phyloP scores from a whole-genome alignment of 2,329 filamentous ascomycete species.

The Alternaria sp. region DNA sequence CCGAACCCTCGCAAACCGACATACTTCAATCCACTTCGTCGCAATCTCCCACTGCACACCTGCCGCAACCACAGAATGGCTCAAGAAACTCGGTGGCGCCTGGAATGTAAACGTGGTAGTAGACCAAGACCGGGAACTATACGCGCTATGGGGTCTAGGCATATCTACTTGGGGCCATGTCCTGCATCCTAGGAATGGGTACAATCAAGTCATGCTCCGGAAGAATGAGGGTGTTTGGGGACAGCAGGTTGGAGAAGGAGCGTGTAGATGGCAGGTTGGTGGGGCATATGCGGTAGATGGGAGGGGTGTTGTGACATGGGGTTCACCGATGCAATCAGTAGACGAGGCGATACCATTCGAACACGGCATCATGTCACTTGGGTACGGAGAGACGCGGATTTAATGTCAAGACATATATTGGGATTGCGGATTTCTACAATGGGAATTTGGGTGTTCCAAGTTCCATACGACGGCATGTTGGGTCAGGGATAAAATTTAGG shows the following conservation, averaged over 20 bases:
- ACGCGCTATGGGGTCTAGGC: slow-evolving; percentile 69
- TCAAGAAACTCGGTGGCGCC: slow-evolving; percentile 65
- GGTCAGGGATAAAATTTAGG: neutral
- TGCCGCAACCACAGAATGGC: slow-evolving; percentile 65
- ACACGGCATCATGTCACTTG: slow-evolving; percentile 45
- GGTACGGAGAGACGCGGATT: slow-evolving; percentile 24
- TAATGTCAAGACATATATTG: neutral
- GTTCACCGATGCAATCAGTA: slow-evolving; percentile 48
- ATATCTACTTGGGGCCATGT: slow-evolving; percentile 49
- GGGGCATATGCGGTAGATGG: slow-evolving; percentile 47
- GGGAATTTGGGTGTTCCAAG: neutral
- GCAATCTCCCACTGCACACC: slow-evolving; percentile 68
- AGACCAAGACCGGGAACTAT: slow-evolving; percentile 65
- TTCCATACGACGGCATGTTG: neutral
- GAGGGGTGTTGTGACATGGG: slow-evolving; percentile 47
- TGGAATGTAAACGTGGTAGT: slow-evolving; percentile 66
- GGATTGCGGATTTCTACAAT: neutral
- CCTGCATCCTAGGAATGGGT: slow-evolving; percentile 48
- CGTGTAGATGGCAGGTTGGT: slow-evolving; percentile 49
- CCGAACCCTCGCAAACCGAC: slow-evolving; percentile 63
- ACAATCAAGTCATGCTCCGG: slow-evolving; percentile 47
- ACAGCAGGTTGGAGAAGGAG: slow-evolving; percentile 47
- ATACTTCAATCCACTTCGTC: slow-evolving; percentile 63
- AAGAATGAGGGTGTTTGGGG: slow-evolving; percentile 50
- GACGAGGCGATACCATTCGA: slow-evolving; percentile 45